Evolutionary conservation across 257 asterid species (phyloP).

Genomic region (Przewalskia tangutica): DNA sequence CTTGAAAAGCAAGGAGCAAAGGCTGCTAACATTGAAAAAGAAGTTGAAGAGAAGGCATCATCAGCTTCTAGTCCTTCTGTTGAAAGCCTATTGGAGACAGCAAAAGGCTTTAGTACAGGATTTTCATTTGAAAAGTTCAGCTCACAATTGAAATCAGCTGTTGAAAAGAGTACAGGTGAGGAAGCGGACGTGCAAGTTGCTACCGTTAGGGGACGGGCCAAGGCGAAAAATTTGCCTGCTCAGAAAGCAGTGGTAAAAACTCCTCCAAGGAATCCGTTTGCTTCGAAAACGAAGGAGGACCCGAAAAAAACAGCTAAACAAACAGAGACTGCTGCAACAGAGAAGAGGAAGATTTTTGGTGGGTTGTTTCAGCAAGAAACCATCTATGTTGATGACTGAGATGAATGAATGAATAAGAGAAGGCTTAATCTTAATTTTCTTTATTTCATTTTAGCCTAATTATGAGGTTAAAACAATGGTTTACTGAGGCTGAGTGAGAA

Average conservation of each 20-base stretch:
- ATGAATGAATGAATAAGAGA: neutral
- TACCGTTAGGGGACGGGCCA: constrained; percentile 74
- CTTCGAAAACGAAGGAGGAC: constrained; percentile 26
- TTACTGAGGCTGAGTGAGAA: constrained; percentile 6
- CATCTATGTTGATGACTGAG: constrained; percentile 80
- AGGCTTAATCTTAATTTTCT: neutral
- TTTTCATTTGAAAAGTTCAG: constrained; percentile 14
- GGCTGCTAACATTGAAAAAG: constrained; percentile 24
- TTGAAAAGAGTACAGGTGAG: constrained; percentile 11
- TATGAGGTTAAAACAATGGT: neutral
- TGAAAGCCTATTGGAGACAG: constrained; percentile 45
- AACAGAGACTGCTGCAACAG: constrained; percentile 36
- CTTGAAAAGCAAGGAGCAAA: constrained; percentile 16
- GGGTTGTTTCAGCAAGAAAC: constrained; percentile 91
- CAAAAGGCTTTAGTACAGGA: constrained; percentile 50
- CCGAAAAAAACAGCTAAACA: constrained; percentile 40
- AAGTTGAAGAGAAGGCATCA: constrained; percentile 38
- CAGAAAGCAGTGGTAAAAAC: constrained; percentile 59
- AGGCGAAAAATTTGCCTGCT: constrained; percentile 66
- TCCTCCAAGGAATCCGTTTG: constrained; percentile 16
- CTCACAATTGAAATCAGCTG: constrained; percentile 25
- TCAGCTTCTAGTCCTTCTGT: constrained; percentile 54
- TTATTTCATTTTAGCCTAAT: neutral
- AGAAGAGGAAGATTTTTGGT: constrained; percentile 74
- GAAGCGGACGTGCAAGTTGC: constrained; percentile 65